phyloP scores from a whole-genome alignment of 1,284 basidiomycete genomes.

The Moesziomyces aphidis region DNA sequence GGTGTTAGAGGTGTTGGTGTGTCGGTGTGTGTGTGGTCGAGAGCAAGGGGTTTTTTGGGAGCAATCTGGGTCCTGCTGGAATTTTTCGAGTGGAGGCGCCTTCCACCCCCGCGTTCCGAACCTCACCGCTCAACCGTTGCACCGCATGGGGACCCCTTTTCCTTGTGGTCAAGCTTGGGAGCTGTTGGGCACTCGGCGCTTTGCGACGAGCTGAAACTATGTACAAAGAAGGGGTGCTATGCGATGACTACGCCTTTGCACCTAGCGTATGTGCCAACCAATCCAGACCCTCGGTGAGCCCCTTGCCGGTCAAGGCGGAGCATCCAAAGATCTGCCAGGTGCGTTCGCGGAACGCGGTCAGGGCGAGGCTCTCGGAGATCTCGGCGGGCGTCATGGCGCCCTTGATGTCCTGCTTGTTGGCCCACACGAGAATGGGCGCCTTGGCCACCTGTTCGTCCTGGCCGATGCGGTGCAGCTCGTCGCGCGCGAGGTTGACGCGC shows the following conservation, averaged over 20 bases:
- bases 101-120: too few species aligned
- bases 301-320: slow-evolving; percentile 70
- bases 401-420: slow-evolving; percentile 72
- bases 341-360: slow-evolving; percentile 70
- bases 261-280: slow-evolving; percentile 60
- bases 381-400: slow-evolving; percentile 70
- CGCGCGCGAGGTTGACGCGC: slow-evolving; percentile 69
- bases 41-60: too few species aligned
- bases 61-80: too few species aligned
- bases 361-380: slow-evolving; percentile 70
- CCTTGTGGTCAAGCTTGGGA: too few species aligned
- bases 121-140: too few species aligned
- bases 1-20: too few species aligned
- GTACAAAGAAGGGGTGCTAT: too few species aligned
- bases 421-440: slow-evolving; percentile 70
- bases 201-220: too few species aligned
- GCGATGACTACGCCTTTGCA: slow-evolving; percentile 31
- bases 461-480: slow-evolving; percentile 69
- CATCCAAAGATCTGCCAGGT: slow-evolving; percentile 73
- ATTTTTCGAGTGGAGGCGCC: too few species aligned
- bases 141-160: too few species aligned
- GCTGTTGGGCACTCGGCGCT: too few species aligned
- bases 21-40: too few species aligned
- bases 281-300: slow-evolving; percentile 63
- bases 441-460: slow-evolving; percentile 68